A percentile compares a stretch with the other conserved stretches of the same genome.
Evolutionary conservation across 495 filamentous ascomycete species (phyloP).

Genomic region (Tuber borchii): DNA sequence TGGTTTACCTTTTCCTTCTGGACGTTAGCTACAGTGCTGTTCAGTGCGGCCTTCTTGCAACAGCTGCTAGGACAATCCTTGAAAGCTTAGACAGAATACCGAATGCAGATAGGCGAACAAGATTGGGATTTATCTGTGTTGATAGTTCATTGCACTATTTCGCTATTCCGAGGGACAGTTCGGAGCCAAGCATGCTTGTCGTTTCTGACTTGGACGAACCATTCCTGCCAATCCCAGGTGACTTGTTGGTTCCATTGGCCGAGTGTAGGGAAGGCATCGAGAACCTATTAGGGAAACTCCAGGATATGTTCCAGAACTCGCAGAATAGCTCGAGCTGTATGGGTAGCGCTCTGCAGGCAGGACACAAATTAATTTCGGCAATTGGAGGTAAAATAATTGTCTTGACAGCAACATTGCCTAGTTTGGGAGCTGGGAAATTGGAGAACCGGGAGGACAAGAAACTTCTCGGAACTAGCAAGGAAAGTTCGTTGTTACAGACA

Average conservation of each 20-base stretch:
- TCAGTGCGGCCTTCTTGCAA: slow-evolving; percentile 87
- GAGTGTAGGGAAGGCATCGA: slow-evolving; percentile 89
- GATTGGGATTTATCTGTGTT: slow-evolving; percentile 90
- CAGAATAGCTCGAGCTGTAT: slow-evolving; percentile 79
- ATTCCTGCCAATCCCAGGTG: slow-evolving; percentile 87
- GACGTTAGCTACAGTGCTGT: slow-evolving; percentile 93
- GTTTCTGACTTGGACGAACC: slow-evolving; percentile 95
- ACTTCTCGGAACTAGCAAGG: slow-evolving; percentile 86
- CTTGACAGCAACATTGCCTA: slow-evolving; percentile 82
- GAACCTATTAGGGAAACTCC: slow-evolving; percentile 80
- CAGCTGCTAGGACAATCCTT: slow-evolving; percentile 84
- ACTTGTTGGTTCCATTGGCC: slow-evolving; percentile 82
- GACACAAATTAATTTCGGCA: slow-evolving; percentile 88
- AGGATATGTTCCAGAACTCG: slow-evolving; percentile 93
- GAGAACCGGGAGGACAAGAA: slow-evolving; percentile 97
- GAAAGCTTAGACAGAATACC: slow-evolving; percentile 96
- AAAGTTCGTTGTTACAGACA: slow-evolving; percentile 78
- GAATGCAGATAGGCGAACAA: slow-evolving; percentile 86
- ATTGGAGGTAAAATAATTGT: slow-evolving; percentile 92
- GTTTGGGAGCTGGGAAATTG: slow-evolving; percentile 79
- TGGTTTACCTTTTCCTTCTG: slow-evolving; percentile 96
- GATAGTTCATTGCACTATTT: slow-evolving; percentile 96
- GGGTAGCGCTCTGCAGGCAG: slow-evolving; percentile 85
- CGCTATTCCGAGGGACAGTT: slow-evolving; percentile 77
- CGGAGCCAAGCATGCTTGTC: slow-evolving; percentile 83